Percentiles rank a stretch among this genome's conserved stretches.
Conservation (phyloP, 75 land plant genomes). For the Pinus taeda region DNA sequence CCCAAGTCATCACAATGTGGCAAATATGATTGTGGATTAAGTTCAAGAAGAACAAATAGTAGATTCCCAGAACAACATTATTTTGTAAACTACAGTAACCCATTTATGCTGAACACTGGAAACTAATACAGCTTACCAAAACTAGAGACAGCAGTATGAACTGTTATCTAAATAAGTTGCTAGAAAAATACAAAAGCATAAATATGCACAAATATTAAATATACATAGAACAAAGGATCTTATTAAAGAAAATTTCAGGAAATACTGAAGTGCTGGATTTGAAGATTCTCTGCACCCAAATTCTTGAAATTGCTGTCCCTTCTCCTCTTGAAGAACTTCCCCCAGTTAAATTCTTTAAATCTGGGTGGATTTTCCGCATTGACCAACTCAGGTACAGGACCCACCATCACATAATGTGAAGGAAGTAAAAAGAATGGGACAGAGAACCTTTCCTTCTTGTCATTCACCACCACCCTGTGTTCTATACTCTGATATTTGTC, state of each 20-base stretch:
- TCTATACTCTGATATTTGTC: constrained; percentile 75
- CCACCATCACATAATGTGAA: constrained; percentile 33
- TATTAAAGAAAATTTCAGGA: background rate
- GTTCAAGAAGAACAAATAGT: too few relatives aligned
- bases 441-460: constrained; percentile 60
- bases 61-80: too few relatives aligned
- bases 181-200: too few relatives aligned
- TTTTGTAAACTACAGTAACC: too few relatives aligned
- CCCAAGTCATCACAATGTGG: too few relatives aligned
- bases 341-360: constrained; percentile 69
- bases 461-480: constrained; percentile 79
- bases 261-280: constrained; percentile 56
- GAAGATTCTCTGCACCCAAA: constrained; percentile 62
- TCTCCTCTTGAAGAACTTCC: constrained; percentile 52
- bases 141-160: too few relatives aligned
- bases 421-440: constrained; percentile 79
- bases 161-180: too few relatives aligned
- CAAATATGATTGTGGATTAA: too few relatives aligned
- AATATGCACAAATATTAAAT: too few relatives aligned
- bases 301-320: constrained; percentile 70
- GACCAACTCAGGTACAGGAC: constrained; percentile 53
- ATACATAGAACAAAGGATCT: background rate
- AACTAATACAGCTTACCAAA: too few relatives aligned
- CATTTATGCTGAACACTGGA: too few relatives aligned
- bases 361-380: constrained; percentile 40